Evolutionary conservation across 768 basidiomycete species (phyloP), one percentile per base, ranked within the genome.

Genomic region (Mycena galericulata): DNA sequence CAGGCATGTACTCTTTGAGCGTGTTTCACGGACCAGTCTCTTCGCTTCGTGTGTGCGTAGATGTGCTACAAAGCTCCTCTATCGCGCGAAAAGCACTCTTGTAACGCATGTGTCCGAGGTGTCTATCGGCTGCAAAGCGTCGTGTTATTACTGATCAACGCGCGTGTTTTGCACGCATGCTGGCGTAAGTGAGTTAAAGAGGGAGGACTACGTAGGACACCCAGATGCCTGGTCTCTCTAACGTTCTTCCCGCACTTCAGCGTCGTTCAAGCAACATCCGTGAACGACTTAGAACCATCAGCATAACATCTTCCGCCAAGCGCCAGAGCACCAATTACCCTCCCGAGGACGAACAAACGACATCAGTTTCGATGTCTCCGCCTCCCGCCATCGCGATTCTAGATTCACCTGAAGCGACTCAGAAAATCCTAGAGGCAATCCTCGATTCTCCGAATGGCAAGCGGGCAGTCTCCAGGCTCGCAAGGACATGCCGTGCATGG

Each of bases 401-500:
- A 45, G 85, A 87, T 51, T 78, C 66, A 49, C 57, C 63, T 18
- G 66, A 65, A 32, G 70, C 29, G 41, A 57, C 62, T 1, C 62
- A 72, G 73, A 85, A 80, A 73, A 75, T 88, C 64, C 77, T 88
- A 38, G 87, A 88, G 73, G 79, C 80, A 62, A 84, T 88, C 70
- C 78, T 84, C 66, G 87, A 89, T 54, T 78, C 87, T 10, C 88
- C 92, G 7, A 87, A 85, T 70, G 93, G 93, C 40, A 88, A 85
- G 69, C 89, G 91, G 53, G 84, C 88, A 47, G 79, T 94, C 65
- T 90, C 91, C 55, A 85, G 92, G 74, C 82, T 94, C 72, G 88
- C 92, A 53, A 85, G 93, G 59, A 93, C 92, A 50, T 93, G 92
- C 79, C 88, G 85, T 69, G 87, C 89, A n/a, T 81, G 93, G 76